Evolutionary conservation across 371 early-diverging fungal species (phyloP).

Genomic region (Mucor saturninus): DNA sequence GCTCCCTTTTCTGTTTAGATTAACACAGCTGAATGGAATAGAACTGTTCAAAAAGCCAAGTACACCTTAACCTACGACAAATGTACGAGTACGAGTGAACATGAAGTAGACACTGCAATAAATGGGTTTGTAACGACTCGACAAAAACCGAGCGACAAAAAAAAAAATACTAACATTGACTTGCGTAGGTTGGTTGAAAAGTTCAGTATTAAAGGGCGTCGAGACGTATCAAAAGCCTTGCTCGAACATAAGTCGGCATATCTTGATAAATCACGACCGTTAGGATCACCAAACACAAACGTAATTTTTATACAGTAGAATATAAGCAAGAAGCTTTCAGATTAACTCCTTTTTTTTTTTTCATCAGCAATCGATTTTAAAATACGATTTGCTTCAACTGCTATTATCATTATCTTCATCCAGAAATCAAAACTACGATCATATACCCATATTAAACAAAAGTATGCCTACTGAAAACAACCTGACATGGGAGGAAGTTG

Average conservation of each 20-base stretch:
- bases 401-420: slow-evolving; percentile 26
- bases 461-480: neutral
- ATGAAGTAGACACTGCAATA: slow-evolving; percentile 22
- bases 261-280: slow-evolving; percentile 1
- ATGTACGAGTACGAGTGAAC: slow-evolving; percentile 27
- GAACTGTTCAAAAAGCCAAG: slow-evolving; percentile 12
- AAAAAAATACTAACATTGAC: neutral
- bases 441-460: neutral
- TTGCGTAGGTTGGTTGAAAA: slow-evolving; percentile 21
- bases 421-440: slow-evolving; percentile 6
- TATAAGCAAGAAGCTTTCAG: neutral
- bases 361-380: slow-evolving; percentile 21
- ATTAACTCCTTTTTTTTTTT: neutral
- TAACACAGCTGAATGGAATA: neutral
- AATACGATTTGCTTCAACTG: slow-evolving; percentile 29
- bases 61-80: slow-evolving; percentile 20
- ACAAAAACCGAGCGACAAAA: neutral
- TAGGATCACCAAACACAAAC: slow-evolving; percentile 9
- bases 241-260: slow-evolving; percentile 1
- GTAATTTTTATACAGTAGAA: slow-evolving; percentile 3
- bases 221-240: slow-evolving; percentile 17
- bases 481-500: slow-evolving; percentile 30
- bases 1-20: neutral
- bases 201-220: slow-evolving; percentile 20
- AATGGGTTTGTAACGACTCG: slow-evolving; percentile 13